phyloP scores from a whole-genome alignment of 305 asterid genomes.

The Solanum hybrid region DNA sequence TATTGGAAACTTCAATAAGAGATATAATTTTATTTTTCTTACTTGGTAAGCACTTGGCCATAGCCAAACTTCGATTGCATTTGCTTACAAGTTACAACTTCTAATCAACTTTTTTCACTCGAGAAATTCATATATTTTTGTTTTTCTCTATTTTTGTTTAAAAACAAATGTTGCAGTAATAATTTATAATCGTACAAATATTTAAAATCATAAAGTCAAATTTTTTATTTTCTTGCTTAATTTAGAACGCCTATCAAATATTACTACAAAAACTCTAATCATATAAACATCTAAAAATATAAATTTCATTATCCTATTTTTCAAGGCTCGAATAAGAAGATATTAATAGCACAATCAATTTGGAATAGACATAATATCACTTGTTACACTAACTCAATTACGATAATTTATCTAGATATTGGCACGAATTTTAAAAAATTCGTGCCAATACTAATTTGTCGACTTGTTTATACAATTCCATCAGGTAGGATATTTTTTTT shows the following conservation, averaged over 20 bases:
- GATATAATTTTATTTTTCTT: not conserved
- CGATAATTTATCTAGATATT: not conserved
- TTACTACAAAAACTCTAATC: not conserved
- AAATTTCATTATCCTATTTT: not conserved
- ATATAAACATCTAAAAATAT: no score
- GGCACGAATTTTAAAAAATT: not conserved
- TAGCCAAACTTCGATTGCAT: no score
- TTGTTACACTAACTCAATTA: no score
- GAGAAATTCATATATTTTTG: no score
- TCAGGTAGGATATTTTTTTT: not conserved
- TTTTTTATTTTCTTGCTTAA: not conserved
- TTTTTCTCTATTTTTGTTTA: no score
- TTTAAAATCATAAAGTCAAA: no score
- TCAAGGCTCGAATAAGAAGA: no score
- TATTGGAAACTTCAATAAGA: not conserved
- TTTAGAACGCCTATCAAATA: not conserved
- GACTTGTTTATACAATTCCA: not conserved
- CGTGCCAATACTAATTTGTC: not conserved
- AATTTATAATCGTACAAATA: rapidly evolving
- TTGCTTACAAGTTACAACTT: rapidly evolving
- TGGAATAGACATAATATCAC: no score
- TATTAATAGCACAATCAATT: no score
- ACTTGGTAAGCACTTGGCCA: not conserved
- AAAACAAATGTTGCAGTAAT: no score
- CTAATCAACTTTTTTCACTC: not conserved